Conservation (phyloP, 139 green algal genomes). For the Chlorella sp. region DNA sequence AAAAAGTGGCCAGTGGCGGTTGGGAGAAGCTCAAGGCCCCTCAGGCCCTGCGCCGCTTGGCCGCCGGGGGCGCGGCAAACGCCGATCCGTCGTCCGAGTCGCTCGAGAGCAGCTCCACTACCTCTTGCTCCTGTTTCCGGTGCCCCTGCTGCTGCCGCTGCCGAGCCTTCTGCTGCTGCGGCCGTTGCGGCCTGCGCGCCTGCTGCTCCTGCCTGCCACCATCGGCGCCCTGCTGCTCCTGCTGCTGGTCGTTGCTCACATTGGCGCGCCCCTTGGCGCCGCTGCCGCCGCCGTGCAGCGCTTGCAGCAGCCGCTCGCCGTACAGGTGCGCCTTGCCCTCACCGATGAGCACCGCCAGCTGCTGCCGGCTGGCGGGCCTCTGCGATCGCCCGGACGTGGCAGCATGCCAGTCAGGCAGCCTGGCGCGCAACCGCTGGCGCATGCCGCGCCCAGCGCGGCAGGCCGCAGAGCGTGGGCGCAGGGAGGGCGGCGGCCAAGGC, state of each 20-base stretch:
- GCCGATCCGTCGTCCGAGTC: slow-evolving; percentile 7
- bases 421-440: background rate
- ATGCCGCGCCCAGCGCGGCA: background rate
- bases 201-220: background rate
- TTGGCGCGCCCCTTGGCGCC: background rate
- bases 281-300: background rate
- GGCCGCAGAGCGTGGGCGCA: background rate
- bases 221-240: no score
- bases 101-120: background rate
- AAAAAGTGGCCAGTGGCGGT: no score
- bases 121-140: background rate
- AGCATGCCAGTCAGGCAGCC: no score
- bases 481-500: background rate
- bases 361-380: background rate
- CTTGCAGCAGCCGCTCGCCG: background rate
- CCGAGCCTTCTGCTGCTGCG: slow-evolving; percentile 4
- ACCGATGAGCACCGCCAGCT: slow-evolving; percentile 8
- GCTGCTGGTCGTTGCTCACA: no score
- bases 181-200: background rate
- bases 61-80: no score
- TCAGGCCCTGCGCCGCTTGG: no score
- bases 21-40: no score
- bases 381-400: no score
- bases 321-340: slow-evolving; percentile 8
- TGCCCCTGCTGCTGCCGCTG: slow-evolving; percentile 13